Evolutionary conservation across 306 rosid genomes (phyloP).

Genomic region (Cucurbita moschata): DNA sequence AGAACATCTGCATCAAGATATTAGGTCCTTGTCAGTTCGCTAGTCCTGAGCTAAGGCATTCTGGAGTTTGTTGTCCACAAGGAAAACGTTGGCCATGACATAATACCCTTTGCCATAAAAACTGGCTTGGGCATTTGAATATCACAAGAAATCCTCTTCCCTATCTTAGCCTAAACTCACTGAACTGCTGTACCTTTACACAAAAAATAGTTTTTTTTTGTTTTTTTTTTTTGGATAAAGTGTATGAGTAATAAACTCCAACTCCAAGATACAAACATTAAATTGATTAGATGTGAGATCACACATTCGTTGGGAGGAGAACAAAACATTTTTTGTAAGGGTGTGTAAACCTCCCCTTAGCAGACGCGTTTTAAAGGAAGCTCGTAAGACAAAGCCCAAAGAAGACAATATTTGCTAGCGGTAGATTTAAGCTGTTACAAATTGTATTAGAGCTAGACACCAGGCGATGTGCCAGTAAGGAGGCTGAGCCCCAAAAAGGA

Average conservation of each 20-base stretch:
- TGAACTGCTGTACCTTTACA: neutral
- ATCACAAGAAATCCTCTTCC: neutral
- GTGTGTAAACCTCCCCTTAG: too few relatives aligned
- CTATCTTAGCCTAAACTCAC: neutral
- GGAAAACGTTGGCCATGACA: neutral
- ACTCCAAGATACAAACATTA: neutral
- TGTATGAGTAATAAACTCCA: neutral
- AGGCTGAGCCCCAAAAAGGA: too few relatives aligned
- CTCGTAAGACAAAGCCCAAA: too few relatives aligned
- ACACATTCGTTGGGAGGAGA: too few relatives aligned
- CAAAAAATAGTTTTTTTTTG: neutral
- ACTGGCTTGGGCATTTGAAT: neutral
- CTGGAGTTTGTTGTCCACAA: neutral
- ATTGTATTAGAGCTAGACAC: too few relatives aligned
- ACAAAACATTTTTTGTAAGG: too few relatives aligned
- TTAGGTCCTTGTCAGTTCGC: neutral
- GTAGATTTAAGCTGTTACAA: too few relatives aligned
- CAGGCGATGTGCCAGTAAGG: too few relatives aligned
- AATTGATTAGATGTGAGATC: neutral
- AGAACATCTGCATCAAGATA: slow-evolving; percentile 1
- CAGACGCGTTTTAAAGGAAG: too few relatives aligned
- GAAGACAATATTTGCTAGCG: too few relatives aligned
- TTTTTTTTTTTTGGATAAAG: neutral
- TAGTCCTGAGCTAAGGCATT: neutral
- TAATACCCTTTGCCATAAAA: neutral